Evolutionary conservation across 2,329 filamentous ascomycete genomes (phyloP), one percentile per base, ranked within the genome.

Genomic region (Cordyceps cateniannulata): DNA sequence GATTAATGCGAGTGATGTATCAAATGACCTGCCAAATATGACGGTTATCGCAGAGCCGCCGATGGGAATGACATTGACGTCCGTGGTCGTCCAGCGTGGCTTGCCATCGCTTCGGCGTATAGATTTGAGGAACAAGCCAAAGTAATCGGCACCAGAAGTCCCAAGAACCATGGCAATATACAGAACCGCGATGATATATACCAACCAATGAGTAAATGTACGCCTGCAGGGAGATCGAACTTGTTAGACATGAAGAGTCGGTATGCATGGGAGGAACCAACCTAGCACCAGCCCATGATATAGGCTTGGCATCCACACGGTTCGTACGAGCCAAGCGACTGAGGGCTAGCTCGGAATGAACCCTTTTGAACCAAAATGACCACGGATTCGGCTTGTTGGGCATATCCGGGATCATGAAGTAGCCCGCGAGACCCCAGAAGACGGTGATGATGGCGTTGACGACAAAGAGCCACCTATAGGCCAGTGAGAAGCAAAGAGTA

Each of bases 21-120:
- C 12, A 7, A 16, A 25, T 2, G 8, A 62, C 64, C 9, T 50
- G 68, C 67, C 64, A 18, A 77, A 77, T 5, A 83, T 71, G 0
- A 85, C 65, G 38, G 72, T 69, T 1, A 71, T 61, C 6, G 67
- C 71, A n/a, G 69, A 72, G 6, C 70, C 76, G 1, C 74, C 74
- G 0, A 78, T 80, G 0, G 79, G 79, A 52, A 81, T 80, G 20
- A 76, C 77, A 58, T 82, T 83, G 60, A 85, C 81, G 48, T 83
- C 75, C 22, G 59, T 69, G 56, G 61, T 70, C 55, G 57, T 69
- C 66, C 65, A 76, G 50, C 60, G 65, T 3, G 45, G 61, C 9
- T 45, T 76, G 3, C 66, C 67, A 12, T 68, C 61, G 10, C 54
- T 55, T 20, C 62, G 60, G 54, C 38, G 60, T n/a, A 69, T 50